phyloP scores from a whole-genome alignment of 177 flowering plant species.

The Vitis hybrid region DNA sequence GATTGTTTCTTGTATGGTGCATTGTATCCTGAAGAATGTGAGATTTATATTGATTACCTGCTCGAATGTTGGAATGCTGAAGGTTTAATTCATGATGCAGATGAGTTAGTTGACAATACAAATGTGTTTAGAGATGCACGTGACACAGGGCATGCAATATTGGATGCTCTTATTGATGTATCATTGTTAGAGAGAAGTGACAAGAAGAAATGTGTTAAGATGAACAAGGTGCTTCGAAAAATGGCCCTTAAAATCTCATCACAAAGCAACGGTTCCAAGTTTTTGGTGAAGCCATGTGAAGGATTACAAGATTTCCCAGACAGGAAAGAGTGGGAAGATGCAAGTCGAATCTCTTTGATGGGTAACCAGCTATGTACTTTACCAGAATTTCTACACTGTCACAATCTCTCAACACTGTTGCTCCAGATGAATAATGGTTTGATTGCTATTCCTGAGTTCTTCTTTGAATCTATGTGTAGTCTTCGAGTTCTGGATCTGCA shows the following conservation, averaged over 20 bases:
- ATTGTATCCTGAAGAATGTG: slow-evolving; percentile 17
- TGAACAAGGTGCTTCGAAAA: slow-evolving; percentile 12
- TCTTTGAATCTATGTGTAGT: slow-evolving; percentile 10
- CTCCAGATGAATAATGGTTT: slow-evolving; percentile 12
- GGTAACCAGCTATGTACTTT: slow-evolving; percentile 6
- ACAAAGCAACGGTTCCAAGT: background rate
- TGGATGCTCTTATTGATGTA: slow-evolving; percentile 8
- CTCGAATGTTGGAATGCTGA: slow-evolving; percentile 20
- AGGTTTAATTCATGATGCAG: slow-evolving; percentile 2
- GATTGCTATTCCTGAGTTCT: slow-evolving; percentile 3
- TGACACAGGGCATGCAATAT: slow-evolving; percentile 1
- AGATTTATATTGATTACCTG: slow-evolving; percentile 7
- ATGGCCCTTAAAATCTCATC: slow-evolving; percentile 7
- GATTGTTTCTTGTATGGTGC: slow-evolving; percentile 17
- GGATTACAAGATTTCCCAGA: background rate
- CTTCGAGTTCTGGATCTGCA: slow-evolving; percentile 19
- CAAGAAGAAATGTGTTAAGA: slow-evolving; percentile 1
- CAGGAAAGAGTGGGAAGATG: slow-evolving; percentile 9
- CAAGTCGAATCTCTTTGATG: slow-evolving; percentile 14
- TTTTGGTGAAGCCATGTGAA: background rate
- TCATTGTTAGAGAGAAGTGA: slow-evolving; percentile 12
- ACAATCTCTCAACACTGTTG: slow-evolving; percentile 15
- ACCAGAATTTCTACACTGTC: slow-evolving; percentile 9
- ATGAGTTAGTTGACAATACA: background rate
- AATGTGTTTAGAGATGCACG: slow-evolving; percentile 1